A percentile compares a stretch with the other conserved stretches of the same genome.
These are phyloP conservation scores for Carex parvula DNA, from an alignment of 176 grass and related monocot genomes.

Conservation along the genomic window DNA sequence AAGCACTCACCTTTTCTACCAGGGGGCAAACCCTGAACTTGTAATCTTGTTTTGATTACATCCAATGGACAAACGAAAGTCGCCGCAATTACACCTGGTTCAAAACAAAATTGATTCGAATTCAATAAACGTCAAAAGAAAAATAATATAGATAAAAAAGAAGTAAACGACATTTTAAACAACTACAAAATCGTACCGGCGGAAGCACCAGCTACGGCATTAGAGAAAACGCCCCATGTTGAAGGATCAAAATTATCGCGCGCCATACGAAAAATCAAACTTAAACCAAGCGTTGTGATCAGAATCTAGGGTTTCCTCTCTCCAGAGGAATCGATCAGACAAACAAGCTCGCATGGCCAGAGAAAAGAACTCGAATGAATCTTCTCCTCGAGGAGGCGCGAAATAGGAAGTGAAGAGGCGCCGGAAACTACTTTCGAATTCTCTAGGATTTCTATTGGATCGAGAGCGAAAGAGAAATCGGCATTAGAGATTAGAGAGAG, in stretches of 20 bases:
- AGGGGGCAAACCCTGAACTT: slow-evolving; percentile 65
- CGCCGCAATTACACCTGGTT: slow-evolving; percentile 67
- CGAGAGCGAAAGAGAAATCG: slow-evolving; percentile 10
- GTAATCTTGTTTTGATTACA: slow-evolving; percentile 97
- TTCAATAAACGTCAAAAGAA: not conserved
- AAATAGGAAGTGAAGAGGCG: not conserved
- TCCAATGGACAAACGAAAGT: slow-evolving; percentile 98
- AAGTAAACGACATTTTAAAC: not conserved
- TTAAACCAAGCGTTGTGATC: not conserved
- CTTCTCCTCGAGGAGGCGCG: not conserved
- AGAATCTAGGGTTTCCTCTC: slow-evolving; percentile 25
- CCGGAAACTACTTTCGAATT: not conserved
- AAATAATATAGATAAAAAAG: not conserved
- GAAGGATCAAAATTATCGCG: slow-evolving; percentile 31
- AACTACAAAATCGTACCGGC: slow-evolving; percentile 38
- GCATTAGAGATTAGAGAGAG: slow-evolving; percentile 2
- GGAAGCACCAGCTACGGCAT: slow-evolving; percentile 72
- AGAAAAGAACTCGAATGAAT: not conserved
- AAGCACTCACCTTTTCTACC: slow-evolving; percentile 44
- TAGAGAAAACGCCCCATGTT: slow-evolving; percentile 45
- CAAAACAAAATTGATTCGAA: slow-evolving; percentile 16
- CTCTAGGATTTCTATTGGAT: slow-evolving; percentile 9
- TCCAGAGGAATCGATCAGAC: slow-evolving; percentile 22
- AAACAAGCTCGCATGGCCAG: slow-evolving; percentile 28
- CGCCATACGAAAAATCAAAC: not conserved